Conservation (phyloP, 306 rosid genomes). For the Notholithocarpus densiflorus region DNA sequence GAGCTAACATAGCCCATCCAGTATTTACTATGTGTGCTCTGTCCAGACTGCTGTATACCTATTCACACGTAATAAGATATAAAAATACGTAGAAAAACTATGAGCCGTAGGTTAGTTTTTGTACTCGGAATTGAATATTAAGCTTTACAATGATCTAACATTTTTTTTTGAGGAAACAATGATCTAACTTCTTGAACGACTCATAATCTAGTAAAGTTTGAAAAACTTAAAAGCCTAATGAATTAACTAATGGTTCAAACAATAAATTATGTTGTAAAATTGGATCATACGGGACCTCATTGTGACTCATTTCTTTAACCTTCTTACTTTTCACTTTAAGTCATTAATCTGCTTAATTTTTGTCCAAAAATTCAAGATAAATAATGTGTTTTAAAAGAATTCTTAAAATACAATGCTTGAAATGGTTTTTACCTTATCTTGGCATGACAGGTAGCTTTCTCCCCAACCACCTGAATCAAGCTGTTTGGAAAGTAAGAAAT, state of each 20-base stretch:
- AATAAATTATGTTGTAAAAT: no score
- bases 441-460: slow-evolving; percentile 71
- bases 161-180: no score
- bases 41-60: slow-evolving; percentile 67
- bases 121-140: no score
- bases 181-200: no score
- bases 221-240: no score
- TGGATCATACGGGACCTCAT: no score
- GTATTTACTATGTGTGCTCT: slow-evolving; percentile 60
- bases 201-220: no score
- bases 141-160: no score
- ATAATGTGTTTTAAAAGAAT: neutral
- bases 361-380: neutral
- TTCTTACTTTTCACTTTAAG: neutral
- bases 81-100: no score
- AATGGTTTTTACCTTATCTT: slow-evolving; percentile 40
- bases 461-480: slow-evolving; percentile 66
- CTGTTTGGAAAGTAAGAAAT: slow-evolving; percentile 68
- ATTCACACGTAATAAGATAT: neutral
- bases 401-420: neutral
- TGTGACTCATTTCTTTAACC: neutral
- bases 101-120: no score
- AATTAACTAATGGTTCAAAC: no score
- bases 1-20: slow-evolving; percentile 74
- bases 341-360: neutral